These are phyloP conservation scores for Canavalia gladiata DNA, from an alignment of 306 rosid genomes.

Conservation along the genomic window DNA sequence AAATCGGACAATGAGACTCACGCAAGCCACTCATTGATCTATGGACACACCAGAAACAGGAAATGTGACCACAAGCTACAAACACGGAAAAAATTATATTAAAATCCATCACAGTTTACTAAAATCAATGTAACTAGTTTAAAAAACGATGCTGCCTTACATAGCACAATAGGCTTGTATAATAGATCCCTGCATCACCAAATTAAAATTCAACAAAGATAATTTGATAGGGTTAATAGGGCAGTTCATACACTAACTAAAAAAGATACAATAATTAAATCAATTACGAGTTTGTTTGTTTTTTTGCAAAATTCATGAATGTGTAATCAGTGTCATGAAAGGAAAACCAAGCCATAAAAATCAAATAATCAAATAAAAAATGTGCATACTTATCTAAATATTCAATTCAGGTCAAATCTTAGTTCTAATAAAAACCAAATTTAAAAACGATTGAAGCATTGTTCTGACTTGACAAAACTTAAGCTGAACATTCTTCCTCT, in stretches of 20 bases:
- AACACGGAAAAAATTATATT: background rate
- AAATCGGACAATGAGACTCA: slow-evolving; percentile 80
- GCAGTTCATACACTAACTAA: slow-evolving; percentile 21
- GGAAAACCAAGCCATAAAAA: slow-evolving; percentile 16
- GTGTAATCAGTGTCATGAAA: slow-evolving; percentile 2
- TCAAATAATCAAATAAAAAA: background rate
- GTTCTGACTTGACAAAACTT: slow-evolving; percentile 3
- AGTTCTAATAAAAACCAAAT: background rate
- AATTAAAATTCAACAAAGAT: slow-evolving; percentile 39
- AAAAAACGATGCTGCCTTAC: slow-evolving; percentile 60
- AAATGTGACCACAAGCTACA: slow-evolving; percentile 86
- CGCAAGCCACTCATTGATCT: slow-evolving; percentile 56
- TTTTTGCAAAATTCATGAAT: background rate
- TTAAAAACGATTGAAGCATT: background rate
- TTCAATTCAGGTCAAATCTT: slow-evolving; percentile 1
- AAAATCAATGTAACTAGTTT: background rate
- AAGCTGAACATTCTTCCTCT: slow-evolving; percentile 9
- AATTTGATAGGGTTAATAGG: slow-evolving; percentile 4
- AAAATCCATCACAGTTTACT: slow-evolving; percentile 6
- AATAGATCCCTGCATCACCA: slow-evolving; percentile 78
- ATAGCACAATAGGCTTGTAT: slow-evolving; percentile 82
- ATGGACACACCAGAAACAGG: slow-evolving; percentile 95
- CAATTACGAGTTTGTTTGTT: too few relatives aligned
- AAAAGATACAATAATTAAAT: background rate
- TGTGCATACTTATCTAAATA: slow-evolving; percentile 8